Base-by-base conservation (phyloP, 225 moss, liverwort and hornwort genomes). In the Marchantia paleacea region DNA sequence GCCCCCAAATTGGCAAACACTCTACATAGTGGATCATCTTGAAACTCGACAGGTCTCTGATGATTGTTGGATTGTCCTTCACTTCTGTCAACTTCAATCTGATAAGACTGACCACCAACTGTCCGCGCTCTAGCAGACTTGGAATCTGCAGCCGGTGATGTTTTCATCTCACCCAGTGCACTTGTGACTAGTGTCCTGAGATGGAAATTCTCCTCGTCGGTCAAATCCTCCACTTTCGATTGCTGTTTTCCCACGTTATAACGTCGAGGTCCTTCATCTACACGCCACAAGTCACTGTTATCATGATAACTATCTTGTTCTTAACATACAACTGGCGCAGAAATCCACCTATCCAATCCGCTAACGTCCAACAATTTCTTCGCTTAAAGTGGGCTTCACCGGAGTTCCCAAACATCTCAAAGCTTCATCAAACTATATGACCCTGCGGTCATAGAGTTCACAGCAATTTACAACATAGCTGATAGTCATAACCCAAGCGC, bases 201-300 rank as follows among this genome's bases (percentile, higher is more conserved):
- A 73, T 77, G 60, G 14, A 49, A 29, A 0, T 55, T 66, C 72
- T 85, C 85, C 75, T 76, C 26, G 28, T 2, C 72, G 20, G 76
- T 85, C 80, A 85, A 67, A 52, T 80, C 82, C 49, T 80, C 85
- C 63, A 85, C 53, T 67, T 80, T 81, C 13, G 75, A 7, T 7
- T 62, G 14, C 53, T 63, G 51, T 10, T 50, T 30, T 29, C 55
- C 49, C 18, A 61, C 24, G 15, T 47, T 12, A 65, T 39, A 15
- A 26, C 52, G 10, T 53, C 68, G 47, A 48, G 6, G 57, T 8
- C 15, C 58, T 24, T 78, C 64, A 64, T 64, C 69, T 39, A 50
- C 39, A 12, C 19, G 57, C 57, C 25, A 65, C 8, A 65, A 65
- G 11, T 3, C 3, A 24, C 65, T 7, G 25, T 0, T 24, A 26